Base-by-base conservation (phyloP, 768 basidiomycete species). In the Boletus pseudopeckii region DNA sequence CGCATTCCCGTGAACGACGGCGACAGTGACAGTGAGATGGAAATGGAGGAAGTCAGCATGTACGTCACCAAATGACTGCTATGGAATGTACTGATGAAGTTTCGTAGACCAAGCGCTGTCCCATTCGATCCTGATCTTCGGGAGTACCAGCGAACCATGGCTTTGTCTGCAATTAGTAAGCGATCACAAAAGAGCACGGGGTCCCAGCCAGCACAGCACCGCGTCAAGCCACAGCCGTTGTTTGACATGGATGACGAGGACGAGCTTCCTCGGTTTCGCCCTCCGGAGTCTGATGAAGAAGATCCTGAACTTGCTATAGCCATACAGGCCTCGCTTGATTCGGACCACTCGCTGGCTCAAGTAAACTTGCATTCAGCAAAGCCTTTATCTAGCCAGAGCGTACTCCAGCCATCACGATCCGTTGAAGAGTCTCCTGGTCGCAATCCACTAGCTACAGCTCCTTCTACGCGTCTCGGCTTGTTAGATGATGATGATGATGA, bases 41-140 rank as follows among this genome's bases (percentile, higher is more conserved):
- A 86, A 53, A 94, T 91, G 90, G 92, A 93, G 64, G 87, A 92
- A 67, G 83, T 91, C 22, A 61, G 68, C 49, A 84, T 90, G 90
- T 88, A 72, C 53, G 84, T 59, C 46, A 26, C 18, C 30, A 33
- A 18, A 6, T 22, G 22, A 49, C 26, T 37, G 20, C 26, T 22
- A 20, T 36, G 37, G 50, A 17, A 44, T 37, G 24, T 47, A 53
- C 47, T 65, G 52, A 64, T 41, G 47, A 45, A 11, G 32, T 59
- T 55, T 49, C 46, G 10, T 48, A 69, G 66, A 60, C 75, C 79
- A 44, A 54, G 49, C 15, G 48, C 70, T 33, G 63, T 63, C 20
- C 58, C 65, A 3, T 68, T 73, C 22, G 88, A 91, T 65, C 71
- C 79, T 4, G 88, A 90, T 62, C 70, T 89, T 53, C 79, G 80